Evolutionary conservation across 2,329 filamentous ascomycete species (phyloP).

Genomic region (Cladorrhinum sp.): DNA sequence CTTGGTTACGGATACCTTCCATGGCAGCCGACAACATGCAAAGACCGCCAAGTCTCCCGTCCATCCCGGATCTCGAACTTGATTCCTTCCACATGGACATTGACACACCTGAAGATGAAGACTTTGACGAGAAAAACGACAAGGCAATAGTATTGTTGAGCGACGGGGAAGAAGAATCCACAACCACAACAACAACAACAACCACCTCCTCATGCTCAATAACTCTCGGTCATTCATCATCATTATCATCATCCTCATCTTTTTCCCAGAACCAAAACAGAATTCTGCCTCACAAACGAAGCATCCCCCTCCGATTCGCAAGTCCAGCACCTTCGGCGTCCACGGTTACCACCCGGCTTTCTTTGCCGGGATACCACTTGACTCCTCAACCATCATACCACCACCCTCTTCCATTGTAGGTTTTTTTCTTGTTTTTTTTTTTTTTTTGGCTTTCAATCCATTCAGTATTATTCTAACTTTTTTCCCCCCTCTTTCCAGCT

Average conservation of each 20-base stretch:
- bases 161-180: background rate
- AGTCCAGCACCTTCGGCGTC: background rate
- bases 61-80: conserved; percentile 18
- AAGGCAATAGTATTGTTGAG: background rate
- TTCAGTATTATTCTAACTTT: background rate
- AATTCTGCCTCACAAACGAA: background rate
- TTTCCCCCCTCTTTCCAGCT: background rate
- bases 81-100: conserved; percentile 13
- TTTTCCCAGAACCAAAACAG: background rate
- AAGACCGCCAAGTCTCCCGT: conserved; percentile 16
- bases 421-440: background rate
- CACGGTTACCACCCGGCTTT: conserved; percentile 1
- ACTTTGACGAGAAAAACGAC: background rate
- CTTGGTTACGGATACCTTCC: no score
- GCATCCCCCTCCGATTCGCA: background rate
- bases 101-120: conserved; percentile 3
- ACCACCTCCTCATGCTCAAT: background rate
- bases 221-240: background rate
- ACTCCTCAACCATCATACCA: background rate
- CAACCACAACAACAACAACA: background rate
- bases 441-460: background rate
- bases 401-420: conserved; percentile 6
- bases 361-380: conserved; percentile 3
- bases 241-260: background rate
- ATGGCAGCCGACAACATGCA: background rate